Conservation (phyloP, 768 basidiomycete genomes). For the Suillus alpinus region DNA sequence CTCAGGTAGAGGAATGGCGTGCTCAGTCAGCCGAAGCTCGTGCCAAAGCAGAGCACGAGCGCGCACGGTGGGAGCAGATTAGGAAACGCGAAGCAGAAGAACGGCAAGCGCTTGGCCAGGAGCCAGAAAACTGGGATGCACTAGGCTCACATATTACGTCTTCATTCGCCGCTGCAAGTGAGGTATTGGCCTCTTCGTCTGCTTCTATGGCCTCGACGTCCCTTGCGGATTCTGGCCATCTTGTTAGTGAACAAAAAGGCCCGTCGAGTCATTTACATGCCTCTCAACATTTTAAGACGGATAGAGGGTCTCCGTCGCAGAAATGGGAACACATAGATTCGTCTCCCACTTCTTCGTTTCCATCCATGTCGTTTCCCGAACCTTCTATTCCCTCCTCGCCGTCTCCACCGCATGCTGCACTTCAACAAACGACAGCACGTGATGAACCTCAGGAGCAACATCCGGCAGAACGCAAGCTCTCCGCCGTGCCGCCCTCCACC, state of each 20-base stretch:
- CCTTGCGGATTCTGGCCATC: slow-evolving; percentile 38
- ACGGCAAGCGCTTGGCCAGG: slow-evolving; percentile 30
- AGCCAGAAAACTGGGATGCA: slow-evolving; percentile 15
- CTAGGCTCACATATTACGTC: slow-evolving; percentile 24
- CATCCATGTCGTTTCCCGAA: slow-evolving; percentile 77
- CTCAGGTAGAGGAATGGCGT: slow-evolving; percentile 68
- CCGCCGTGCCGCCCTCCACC: slow-evolving; percentile 39
- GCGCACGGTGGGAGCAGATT: slow-evolving; percentile 67
- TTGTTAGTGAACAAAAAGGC: slow-evolving; percentile 40
- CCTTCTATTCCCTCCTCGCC: slow-evolving; percentile 53
- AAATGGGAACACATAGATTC: slow-evolving; percentile 76
- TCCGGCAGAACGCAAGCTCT: slow-evolving; percentile 22
- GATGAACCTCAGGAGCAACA: slow-evolving; percentile 29
- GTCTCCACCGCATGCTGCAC: slow-evolving; percentile 20
- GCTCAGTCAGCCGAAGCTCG: slow-evolving; percentile 69
- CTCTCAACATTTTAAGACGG: slow-evolving; percentile 30
- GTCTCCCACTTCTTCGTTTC: slow-evolving; percentile 61
- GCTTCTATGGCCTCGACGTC: slow-evolving; percentile 20
- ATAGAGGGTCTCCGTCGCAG: slow-evolving; percentile 38
- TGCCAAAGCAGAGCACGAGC: slow-evolving; percentile 71
- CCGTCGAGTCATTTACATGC: slow-evolving; percentile 7
- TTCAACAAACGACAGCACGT: slow-evolving; percentile 13
- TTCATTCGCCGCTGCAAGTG: slow-evolving; percentile 2
- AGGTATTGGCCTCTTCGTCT: slow-evolving; percentile 21
- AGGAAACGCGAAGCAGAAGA: slow-evolving; percentile 47